Base-by-base conservation (phyloP, 108 stramenopile species). In the Nitzschia inconspicua region DNA sequence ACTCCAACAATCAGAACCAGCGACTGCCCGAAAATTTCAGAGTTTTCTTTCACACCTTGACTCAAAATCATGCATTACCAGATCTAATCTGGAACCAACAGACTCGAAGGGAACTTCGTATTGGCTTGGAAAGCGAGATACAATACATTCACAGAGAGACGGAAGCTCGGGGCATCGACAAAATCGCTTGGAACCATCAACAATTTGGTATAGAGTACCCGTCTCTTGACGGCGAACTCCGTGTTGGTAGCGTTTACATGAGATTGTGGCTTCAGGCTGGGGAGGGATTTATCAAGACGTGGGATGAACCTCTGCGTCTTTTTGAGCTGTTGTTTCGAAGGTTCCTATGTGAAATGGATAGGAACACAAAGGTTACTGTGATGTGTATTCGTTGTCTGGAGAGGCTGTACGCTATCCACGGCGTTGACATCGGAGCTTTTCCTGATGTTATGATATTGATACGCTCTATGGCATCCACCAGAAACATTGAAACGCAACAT, bases 21-120 rank as follows among this genome's bases (percentile, higher is more conserved):
- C 44, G 41, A 18, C 42, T 68, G 0, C 69, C 48, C 7, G 73
- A 78, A 35, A 78, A 78, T 49, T 78, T 78, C 46, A 57, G 76
- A 24, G 60, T 85, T 13, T 75, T 85, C 47, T 89, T 89, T 56
- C 82, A 85, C 47, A 72, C 83, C 11, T 48, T 89, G 31, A 83
- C 76, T 1, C 77, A 84, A 60, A 83, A 92, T 56, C 86, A 88
- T 55, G 47, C 62, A 25, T 47, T 92, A 8, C 79, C 91, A 9
- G 91, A 92, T 76, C 58, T 92, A 22, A 82, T 92, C 36, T 92
- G 91, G 91, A 86, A 84, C 57, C 78, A 82, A 41, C 80, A 92
- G 47, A 88, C 86, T 0, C 57, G 91, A 42, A 43, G 75, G 20
- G 91, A 92, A 46, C 70, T 92, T 7, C 82, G 86, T 7, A 85